Conservation (phyloP, 2,329 filamentous ascomycete genomes). For the Xylariales sp. region DNA sequence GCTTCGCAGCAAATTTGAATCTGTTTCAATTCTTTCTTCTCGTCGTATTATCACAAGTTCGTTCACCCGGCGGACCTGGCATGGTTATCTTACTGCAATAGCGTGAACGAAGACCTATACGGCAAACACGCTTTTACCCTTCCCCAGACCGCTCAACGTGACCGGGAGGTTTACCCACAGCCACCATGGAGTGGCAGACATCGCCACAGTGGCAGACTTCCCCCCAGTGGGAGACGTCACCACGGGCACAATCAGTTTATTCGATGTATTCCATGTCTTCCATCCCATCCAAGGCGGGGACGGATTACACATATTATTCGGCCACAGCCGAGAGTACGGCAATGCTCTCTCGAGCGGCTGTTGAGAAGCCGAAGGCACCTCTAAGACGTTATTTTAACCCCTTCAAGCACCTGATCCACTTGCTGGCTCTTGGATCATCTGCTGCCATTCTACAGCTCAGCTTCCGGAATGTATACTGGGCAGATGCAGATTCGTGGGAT, state of each 20-base stretch:
- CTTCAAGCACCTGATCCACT: not conserved
- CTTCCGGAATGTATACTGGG: slow-evolving; percentile 2
- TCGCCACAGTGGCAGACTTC: no score
- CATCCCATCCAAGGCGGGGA: not conserved
- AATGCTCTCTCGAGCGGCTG: not conserved
- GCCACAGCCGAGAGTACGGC: not conserved
- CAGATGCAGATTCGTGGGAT: not conserved
- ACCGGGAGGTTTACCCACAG: no score
- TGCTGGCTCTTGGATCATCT: not conserved
- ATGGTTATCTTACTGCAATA: no score
- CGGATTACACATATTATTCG: not conserved
- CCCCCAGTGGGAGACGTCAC: no score
- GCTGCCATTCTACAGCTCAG: not conserved
- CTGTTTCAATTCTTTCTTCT: no score
- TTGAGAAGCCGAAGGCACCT: slow-evolving; percentile 1
- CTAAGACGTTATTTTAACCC: not conserved
- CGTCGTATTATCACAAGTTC: no score
- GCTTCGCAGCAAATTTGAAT: no score
- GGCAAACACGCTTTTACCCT: no score
- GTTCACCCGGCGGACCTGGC: no score
- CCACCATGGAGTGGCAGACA: no score
- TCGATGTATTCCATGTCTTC: not conserved
- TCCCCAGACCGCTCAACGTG: no score
- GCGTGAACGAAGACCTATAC: no score
- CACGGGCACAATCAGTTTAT: not conserved